Evolutionary conservation across 2,329 filamentous ascomycete genomes (phyloP).

Genomic region (Pyrenochaeta sp.): DNA sequence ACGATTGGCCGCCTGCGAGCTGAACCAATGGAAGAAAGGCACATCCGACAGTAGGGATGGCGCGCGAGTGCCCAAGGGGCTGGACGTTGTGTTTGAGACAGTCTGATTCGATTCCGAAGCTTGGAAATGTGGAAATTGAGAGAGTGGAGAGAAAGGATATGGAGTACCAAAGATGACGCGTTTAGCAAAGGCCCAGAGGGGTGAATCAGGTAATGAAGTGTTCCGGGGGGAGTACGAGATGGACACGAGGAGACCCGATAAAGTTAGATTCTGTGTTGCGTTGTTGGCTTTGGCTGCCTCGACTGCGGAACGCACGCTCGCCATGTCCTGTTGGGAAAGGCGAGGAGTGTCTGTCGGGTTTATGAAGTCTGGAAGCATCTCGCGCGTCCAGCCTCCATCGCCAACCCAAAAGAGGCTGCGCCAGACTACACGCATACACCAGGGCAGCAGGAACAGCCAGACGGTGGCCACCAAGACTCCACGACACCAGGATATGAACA

Average conservation of each 20-base stretch:
- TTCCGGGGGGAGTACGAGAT: constrained; percentile 52
- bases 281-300: constrained; percentile 28
- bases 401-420: constrained; percentile 93
- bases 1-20: constrained; percentile 74
- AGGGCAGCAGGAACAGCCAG: constrained; percentile 89
- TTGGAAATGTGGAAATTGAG: constrained; percentile 36
- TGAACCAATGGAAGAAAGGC: constrained; percentile 58
- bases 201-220: constrained; percentile 49
- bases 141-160: constrained; percentile 26
- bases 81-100: constrained; percentile 35
- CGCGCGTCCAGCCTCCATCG: constrained; percentile 72
- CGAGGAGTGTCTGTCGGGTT: constrained; percentile 6
- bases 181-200: constrained; percentile 56
- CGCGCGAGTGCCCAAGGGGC: constrained; percentile 29
- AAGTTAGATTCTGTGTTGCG: constrained; percentile 22
- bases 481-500: constrained; percentile 78
- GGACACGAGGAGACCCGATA: constrained; percentile 44
- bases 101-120: constrained; percentile 29
- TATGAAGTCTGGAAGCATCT: constrained; percentile 39
- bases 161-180: constrained; percentile 48
- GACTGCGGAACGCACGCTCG: constrained; percentile 24
- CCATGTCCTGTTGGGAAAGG: constrained; percentile 18
- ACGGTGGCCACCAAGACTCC: constrained; percentile 80
- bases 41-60: constrained; percentile 64
- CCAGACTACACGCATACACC: constrained; percentile 91